These are phyloP conservation scores for Lichenothelia convexa DNA, from an alignment of 495 filamentous ascomycete species.

Conservation along the genomic window DNA sequence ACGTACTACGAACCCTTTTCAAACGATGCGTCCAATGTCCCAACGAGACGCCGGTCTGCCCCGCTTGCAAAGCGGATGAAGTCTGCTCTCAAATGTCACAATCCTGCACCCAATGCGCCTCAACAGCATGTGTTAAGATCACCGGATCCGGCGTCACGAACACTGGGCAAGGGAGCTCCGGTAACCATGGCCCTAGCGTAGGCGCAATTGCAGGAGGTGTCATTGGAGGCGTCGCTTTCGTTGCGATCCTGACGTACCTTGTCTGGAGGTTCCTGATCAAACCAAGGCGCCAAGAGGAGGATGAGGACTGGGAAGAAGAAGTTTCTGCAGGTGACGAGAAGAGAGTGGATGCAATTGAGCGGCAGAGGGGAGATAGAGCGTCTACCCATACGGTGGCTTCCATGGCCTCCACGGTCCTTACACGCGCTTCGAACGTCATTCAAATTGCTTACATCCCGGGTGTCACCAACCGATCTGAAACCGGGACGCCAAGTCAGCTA, in stretches of 20 bases:
- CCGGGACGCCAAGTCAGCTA: constrained; percentile 62
- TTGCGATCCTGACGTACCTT: constrained; percentile 55
- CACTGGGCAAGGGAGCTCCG: constrained; percentile 15
- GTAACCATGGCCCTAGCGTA: constrained; percentile 48
- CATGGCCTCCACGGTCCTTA: constrained; percentile 87
- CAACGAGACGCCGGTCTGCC: constrained; percentile 14
- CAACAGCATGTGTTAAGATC: constrained; percentile 38
- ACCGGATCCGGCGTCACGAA: constrained; percentile 17
- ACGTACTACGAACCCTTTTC: constrained; percentile 18
- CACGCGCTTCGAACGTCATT: constrained; percentile 93
- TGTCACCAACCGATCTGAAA: constrained; percentile 80
- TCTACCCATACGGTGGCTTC: constrained; percentile 79
- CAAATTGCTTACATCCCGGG: constrained; percentile 98
- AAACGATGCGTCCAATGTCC: constrained; percentile 21
- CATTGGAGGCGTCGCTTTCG: constrained; percentile 50
- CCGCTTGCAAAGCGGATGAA: constrained; percentile 13
- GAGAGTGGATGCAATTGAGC: constrained; percentile 34
- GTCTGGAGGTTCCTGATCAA: constrained; percentile 80
- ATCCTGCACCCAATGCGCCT: constrained; percentile 39
- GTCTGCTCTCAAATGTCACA: constrained; percentile 37
- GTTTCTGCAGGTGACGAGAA: constrained; percentile 33
- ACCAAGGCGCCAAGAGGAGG: constrained; percentile 44
- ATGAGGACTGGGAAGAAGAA: constrained; percentile 36
- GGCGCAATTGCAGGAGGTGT: constrained; percentile 78
- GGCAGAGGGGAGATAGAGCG: constrained; percentile 44